Conservation (phyloP, 1,284 basidiomycete genomes). For the Schizophyllum amplum region DNA sequence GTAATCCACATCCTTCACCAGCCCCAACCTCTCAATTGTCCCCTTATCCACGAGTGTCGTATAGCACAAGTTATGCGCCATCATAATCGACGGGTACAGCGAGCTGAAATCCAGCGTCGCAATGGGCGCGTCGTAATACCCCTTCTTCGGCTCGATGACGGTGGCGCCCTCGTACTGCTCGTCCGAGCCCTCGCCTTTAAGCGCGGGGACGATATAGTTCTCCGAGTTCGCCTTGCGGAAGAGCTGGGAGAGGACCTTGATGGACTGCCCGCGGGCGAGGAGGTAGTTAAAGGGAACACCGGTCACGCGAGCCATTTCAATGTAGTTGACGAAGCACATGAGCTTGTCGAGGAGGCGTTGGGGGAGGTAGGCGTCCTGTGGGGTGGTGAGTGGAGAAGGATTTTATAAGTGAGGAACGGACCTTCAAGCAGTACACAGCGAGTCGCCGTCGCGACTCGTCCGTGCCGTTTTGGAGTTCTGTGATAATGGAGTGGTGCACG, state of each 20-base stretch:
- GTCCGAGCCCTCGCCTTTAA: slow-evolving; percentile 82
- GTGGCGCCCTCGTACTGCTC: slow-evolving; percentile 97
- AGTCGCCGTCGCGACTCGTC: slow-evolving; percentile 83
- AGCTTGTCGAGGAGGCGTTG: slow-evolving; percentile 91
- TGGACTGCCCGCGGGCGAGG: slow-evolving; percentile 86
- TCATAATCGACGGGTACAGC: slow-evolving; percentile 98
- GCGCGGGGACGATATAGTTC: slow-evolving; percentile 78
- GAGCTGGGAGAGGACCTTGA: slow-evolving; percentile 92
- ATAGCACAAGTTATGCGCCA: slow-evolving; percentile 97
- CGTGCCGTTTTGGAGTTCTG: slow-evolving; percentile 91
- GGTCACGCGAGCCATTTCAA: slow-evolving; percentile 93
- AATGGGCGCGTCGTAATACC: slow-evolving; percentile 92
- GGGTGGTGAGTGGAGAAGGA: not conserved
- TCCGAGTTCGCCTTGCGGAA: slow-evolving; percentile 85
- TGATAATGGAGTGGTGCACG: slow-evolving; percentile 95
- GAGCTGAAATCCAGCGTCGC: slow-evolving; percentile 97
- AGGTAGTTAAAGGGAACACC: slow-evolving; percentile 97
- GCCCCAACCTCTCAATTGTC: slow-evolving; percentile 67
- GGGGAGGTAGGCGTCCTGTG: slow-evolving; percentile 90
- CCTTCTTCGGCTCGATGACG: slow-evolving; percentile 90
- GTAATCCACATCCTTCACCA: slow-evolving; percentile 84
- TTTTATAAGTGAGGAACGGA: slow-evolving; percentile 20
- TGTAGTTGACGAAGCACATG: slow-evolving; percentile 97
- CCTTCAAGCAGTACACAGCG: slow-evolving; percentile 95
- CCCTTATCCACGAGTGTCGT: slow-evolving; percentile 80